These are phyloP conservation scores for Herpetospermum pedunculosum DNA, from an alignment of 306 rosid genomes.

Conservation along the genomic window DNA sequence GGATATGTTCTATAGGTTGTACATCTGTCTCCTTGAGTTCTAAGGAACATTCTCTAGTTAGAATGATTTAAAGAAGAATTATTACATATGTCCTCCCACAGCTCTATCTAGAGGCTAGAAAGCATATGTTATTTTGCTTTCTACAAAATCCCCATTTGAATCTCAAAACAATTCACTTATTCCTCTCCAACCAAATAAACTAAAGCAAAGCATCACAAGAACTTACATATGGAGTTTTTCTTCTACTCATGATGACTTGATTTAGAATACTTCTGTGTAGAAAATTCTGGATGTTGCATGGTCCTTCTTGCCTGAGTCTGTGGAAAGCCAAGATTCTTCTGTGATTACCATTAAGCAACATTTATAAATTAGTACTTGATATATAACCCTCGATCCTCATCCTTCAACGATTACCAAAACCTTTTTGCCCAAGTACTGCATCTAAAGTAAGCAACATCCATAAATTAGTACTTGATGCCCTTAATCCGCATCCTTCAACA, in stretches of 20 bases:
- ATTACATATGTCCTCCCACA: background rate
- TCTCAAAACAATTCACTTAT: background rate
- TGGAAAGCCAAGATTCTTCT: too few relatives aligned
- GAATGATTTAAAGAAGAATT: background rate
- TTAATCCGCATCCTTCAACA: too few relatives aligned
- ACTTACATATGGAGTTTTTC: background rate
- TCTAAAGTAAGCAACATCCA: too few relatives aligned
- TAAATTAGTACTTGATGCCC: too few relatives aligned
- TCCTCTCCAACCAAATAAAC: background rate
- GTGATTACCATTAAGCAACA: too few relatives aligned
- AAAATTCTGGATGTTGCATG: too few relatives aligned
- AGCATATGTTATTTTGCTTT: background rate
- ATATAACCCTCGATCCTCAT: too few relatives aligned
- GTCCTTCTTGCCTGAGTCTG: too few relatives aligned
- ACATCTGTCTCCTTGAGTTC: background rate
- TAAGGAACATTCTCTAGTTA: background rate
- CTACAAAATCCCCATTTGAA: background rate
- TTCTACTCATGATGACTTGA: background rate
- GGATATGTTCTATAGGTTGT: background rate
- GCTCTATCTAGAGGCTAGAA: background rate
- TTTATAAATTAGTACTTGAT: too few relatives aligned
- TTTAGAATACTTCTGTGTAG: background rate
- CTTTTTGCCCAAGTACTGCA: too few relatives aligned
- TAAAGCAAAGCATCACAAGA: background rate
- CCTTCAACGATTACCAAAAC: too few relatives aligned